Conservation (phyloP, 495 filamentous ascomycete genomes). For the Baudoinia panamericana region DNA sequence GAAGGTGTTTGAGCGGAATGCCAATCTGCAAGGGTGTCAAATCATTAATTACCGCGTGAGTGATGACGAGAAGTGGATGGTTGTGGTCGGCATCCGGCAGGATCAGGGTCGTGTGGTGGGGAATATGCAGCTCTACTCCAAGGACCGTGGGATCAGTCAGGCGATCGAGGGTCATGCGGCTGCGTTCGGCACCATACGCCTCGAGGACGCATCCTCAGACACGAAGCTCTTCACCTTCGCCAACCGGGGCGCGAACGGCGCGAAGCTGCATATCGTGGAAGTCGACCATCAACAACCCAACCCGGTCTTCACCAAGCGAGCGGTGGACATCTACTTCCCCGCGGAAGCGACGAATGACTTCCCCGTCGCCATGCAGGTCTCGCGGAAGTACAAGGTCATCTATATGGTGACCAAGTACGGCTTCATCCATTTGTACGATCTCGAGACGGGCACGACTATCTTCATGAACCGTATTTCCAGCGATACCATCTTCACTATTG, state of each 20-base stretch:
- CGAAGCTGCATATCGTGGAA: constrained; percentile 96
- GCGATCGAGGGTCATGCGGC: constrained; percentile 96
- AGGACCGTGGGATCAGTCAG: constrained; percentile 90
- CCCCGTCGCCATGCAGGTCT: constrained; percentile 96
- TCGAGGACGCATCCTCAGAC: constrained; percentile 79
- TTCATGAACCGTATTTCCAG: constrained; percentile 99
- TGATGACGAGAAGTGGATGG: constrained; percentile 95
- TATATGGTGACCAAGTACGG: constrained; percentile 98
- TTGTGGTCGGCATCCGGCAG: constrained; percentile 87
- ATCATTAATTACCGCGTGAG: constrained; percentile 99
- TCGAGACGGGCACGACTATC: constrained; percentile 92
- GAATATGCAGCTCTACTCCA: constrained; percentile 92
- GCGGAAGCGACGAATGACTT: constrained; percentile 91
- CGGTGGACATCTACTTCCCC: constrained; percentile 95
- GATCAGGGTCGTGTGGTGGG: constrained; percentile 87
- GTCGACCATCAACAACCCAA: constrained; percentile 86
- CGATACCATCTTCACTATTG: constrained; percentile 95
- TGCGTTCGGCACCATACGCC: constrained; percentile 75
- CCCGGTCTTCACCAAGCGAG: constrained; percentile 80
- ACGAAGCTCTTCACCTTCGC: constrained; percentile 96
- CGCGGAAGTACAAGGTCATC: constrained; percentile 84
- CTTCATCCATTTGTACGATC: constrained; percentile 96
- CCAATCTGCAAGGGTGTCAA: constrained; percentile 82
- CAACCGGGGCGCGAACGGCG: constrained; percentile 70
- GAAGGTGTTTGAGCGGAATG: constrained; percentile 85